These are phyloP conservation scores for Nicotiana tabacum DNA, from an alignment of 257 asterid species.

Conservation along the genomic window DNA sequence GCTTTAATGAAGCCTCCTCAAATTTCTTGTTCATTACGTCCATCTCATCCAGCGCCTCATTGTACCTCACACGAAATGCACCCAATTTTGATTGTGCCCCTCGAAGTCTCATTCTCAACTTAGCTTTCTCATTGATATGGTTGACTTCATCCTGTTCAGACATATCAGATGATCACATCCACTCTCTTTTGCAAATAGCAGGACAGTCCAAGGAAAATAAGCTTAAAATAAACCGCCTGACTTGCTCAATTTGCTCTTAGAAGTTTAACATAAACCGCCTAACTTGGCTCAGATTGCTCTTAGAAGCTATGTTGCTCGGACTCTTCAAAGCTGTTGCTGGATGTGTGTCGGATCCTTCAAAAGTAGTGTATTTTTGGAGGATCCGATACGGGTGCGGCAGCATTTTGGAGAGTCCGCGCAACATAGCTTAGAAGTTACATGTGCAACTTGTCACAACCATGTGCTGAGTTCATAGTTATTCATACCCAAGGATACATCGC, in stretches of 20 bases:
- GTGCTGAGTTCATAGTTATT: not conserved
- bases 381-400: too few relatives aligned
- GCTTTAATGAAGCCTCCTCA: constrained; percentile 43
- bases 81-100: constrained; percentile 61
- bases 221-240: not conserved
- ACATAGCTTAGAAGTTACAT: not conserved
- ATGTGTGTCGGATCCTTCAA: too few relatives aligned
- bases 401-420: too few relatives aligned
- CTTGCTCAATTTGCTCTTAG: too few relatives aligned
- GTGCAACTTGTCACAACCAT: not conserved
- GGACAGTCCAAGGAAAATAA: not conserved
- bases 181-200: not conserved
- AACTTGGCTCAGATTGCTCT: not conserved
- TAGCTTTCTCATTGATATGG: constrained; percentile 37
- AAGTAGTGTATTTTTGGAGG: too few relatives aligned
- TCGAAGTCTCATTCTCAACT: constrained; percentile 59
- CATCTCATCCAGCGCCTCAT: constrained; percentile 37
- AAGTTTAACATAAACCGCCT: not conserved
- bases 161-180: constrained; percentile 2
- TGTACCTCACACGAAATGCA: constrained; percentile 36
- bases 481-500: not conserved
- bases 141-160: constrained; percentile 39
- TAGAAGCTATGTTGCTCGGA: not conserved
- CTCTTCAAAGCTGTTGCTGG: too few relatives aligned
- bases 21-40: constrained; percentile 48